Conservation (phyloP, 1,284 basidiomycete genomes). For the Wallemia mellicola region DNA sequence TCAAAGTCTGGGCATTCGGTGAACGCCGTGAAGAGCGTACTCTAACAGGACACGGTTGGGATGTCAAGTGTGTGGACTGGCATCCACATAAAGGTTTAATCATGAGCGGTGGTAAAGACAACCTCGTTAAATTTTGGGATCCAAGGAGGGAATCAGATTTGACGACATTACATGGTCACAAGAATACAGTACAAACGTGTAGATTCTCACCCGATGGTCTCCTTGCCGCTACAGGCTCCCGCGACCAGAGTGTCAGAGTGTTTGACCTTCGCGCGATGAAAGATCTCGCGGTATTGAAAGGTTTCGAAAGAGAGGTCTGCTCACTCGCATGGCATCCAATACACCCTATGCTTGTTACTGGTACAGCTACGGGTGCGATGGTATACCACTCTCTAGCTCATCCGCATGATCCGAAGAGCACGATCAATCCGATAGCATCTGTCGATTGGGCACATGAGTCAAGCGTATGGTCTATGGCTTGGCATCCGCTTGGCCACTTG, state of each 20-base stretch:
- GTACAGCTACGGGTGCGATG: conserved; percentile 74
- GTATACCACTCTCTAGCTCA: conserved; percentile 59
- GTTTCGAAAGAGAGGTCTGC: conserved; percentile 92
- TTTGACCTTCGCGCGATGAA: conserved; percentile 97
- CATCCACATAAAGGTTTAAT: conserved; percentile 78
- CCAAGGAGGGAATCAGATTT: conserved; percentile 62
- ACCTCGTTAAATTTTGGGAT: conserved; percentile 98
- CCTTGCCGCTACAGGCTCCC: conserved; percentile 67
- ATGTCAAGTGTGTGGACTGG: conserved; percentile 86
- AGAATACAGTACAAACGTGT: conserved; percentile 80
- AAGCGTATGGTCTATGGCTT: conserved; percentile 82
- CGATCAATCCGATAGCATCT: conserved; percentile 33
- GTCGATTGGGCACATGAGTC: conserved; percentile 84
- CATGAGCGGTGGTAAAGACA: conserved; percentile 84
- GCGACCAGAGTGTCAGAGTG: conserved; percentile 80
- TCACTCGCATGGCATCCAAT: conserved; percentile 85
- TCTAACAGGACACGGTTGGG: conserved; percentile 82
- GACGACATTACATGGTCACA: conserved; percentile 73
- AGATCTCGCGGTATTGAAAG: conserved; percentile 63
- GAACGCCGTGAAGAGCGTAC: conserved; percentile 62
- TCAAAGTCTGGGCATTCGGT: conserved; percentile 86
- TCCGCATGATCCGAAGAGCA: conserved; percentile 10
- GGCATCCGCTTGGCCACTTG: conserved; percentile 83
- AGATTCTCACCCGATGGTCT: conserved; percentile 82
- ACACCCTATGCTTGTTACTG: conserved; percentile 54